phyloP scores from a whole-genome alignment of 73 alveolate genomes.

The Tetrahymena borealis region DNA sequence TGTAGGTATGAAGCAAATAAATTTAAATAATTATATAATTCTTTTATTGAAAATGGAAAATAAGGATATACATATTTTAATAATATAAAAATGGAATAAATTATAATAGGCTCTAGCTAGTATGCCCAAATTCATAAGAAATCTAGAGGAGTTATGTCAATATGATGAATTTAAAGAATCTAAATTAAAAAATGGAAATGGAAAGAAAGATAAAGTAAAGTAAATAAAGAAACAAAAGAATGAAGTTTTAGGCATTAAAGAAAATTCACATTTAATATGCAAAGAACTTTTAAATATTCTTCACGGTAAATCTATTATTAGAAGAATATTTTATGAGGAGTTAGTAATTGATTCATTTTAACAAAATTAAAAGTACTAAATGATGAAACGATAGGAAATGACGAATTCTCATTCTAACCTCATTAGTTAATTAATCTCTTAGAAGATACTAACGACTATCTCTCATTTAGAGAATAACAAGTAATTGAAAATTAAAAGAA shows the following conservation, averaged over 20 bases:
- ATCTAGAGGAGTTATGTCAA: background rate
- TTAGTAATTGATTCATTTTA: background rate
- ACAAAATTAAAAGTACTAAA: background rate
- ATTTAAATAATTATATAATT: background rate
- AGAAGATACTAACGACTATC: background rate
- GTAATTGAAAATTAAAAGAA: background rate
- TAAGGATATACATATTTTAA: background rate
- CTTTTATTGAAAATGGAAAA: background rate
- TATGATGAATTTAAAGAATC: background rate
- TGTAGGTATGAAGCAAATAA: background rate
- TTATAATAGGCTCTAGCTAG: background rate
- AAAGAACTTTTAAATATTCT: background rate
- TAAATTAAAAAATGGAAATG: background rate
- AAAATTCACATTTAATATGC: background rate
- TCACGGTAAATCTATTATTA: background rate
- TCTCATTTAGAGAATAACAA: background rate
- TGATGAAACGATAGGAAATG: background rate
- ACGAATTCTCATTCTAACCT: background rate
- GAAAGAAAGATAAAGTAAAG: background rate
- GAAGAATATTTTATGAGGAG: background rate
- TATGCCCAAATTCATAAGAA: background rate
- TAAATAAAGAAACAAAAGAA: background rate
- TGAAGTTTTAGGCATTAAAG: background rate
- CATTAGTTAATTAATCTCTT: background rate
- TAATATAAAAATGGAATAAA: background rate